Evolutionary conservation across 2,329 filamentous ascomycete genomes (phyloP).

Genomic region (Diaporthe humulicola): DNA sequence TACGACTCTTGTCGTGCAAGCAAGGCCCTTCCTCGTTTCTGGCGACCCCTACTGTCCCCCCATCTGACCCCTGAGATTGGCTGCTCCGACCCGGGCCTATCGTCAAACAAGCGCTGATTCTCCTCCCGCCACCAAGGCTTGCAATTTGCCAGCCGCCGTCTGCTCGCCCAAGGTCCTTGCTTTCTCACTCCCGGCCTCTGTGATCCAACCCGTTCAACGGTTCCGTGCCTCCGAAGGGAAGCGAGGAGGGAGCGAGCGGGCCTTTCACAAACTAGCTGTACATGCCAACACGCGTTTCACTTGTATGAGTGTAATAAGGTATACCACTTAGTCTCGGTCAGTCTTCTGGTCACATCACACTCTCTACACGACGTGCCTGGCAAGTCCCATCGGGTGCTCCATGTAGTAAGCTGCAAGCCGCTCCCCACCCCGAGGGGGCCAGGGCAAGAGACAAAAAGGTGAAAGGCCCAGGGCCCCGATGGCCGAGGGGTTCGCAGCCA

Average conservation of each 20-base stretch:
- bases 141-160: constrained; percentile 23
- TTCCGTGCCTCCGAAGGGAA: constrained; percentile 37
- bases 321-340: neutral
- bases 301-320: neutral
- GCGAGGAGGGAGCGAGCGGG: neutral
- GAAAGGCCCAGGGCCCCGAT: neutral
- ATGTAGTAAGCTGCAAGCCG: neutral
- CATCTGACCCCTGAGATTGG: neutral
- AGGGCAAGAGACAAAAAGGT: too few relatives aligned
- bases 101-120: constrained; percentile 35
- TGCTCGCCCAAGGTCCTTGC: constrained; percentile 18
- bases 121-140: constrained; percentile 8
- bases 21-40: constrained; percentile 29
- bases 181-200: neutral
- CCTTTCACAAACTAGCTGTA: neutral
- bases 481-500: constrained; percentile 19
- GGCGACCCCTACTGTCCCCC: neutral
- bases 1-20: constrained; percentile 7
- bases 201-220: neutral
- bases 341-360: constrained; percentile 1
- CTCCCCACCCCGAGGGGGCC: too few relatives aligned
- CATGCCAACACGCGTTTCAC: neutral
- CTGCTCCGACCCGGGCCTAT: constrained; percentile 19
- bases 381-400: neutral
- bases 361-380: neutral